Conservation (phyloP, 2,329 filamentous ascomycete species). For the Pseudocercospora fuligena region DNA sequence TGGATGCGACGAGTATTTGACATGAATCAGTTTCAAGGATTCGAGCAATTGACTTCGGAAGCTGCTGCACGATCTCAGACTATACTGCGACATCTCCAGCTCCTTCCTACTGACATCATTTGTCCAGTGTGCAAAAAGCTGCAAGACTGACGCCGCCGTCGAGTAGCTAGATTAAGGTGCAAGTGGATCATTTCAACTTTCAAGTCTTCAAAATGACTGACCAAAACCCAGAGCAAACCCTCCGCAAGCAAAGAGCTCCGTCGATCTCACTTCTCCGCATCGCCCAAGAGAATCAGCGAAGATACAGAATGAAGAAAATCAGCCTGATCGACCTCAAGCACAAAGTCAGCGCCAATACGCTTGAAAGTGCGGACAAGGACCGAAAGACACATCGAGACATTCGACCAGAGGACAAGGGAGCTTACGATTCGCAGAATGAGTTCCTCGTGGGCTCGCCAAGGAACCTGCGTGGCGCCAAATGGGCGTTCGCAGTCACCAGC, state of each 20-base stretch:
- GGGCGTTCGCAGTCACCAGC: slow-evolving; percentile 15
- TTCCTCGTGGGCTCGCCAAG: slow-evolving; percentile 3
- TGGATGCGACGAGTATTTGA: background rate
- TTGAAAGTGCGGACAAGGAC: background rate
- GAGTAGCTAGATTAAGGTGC: background rate
- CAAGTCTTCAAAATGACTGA: background rate
- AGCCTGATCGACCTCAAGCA: background rate
- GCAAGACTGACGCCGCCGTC: background rate
- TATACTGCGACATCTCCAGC: background rate
- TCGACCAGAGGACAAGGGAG: slow-evolving; percentile 8
- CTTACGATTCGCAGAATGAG: slow-evolving; percentile 11
- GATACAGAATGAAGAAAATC: slow-evolving; percentile 1
- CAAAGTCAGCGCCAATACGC: background rate
- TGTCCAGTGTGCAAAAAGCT: background rate
- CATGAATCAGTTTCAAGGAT: background rate
- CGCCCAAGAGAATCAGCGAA: background rate
- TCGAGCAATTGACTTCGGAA: background rate
- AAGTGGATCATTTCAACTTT: background rate
- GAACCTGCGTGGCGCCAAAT: slow-evolving; percentile 17
- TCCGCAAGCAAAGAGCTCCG: background rate
- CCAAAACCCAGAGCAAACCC: background rate
- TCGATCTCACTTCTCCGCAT: background rate
- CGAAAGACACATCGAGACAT: slow-evolving; percentile 4
- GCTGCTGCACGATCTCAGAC: background rate
- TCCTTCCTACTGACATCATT: background rate